Percentiles rank a stretch among this genome's conserved stretches.
These are phyloP conservation scores for Paraphaeosphaeria sporulosa DNA, from an alignment of 2,329 filamentous ascomycete species.

Conservation along the genomic window DNA sequence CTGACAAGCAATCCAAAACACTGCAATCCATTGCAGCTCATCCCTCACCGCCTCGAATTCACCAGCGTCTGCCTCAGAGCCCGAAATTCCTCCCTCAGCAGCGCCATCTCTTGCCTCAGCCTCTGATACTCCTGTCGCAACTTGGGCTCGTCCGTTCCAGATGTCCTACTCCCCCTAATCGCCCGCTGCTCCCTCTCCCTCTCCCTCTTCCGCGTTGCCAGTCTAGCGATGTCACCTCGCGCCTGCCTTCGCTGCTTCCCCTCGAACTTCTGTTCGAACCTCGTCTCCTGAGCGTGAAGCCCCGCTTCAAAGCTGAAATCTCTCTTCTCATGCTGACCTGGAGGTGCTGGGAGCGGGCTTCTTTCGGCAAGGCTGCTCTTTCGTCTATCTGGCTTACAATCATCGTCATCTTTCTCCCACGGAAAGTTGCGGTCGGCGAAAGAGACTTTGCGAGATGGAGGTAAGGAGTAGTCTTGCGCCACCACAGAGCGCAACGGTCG, in stretches of 20 bases:
- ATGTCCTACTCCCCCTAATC: not conserved
- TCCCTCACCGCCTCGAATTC: conserved; percentile 3
- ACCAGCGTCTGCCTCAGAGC: conserved; percentile 26
- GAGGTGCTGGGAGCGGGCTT: conserved; percentile 12
- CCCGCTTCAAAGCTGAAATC: conserved; percentile 12
- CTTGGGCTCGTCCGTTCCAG: not conserved
- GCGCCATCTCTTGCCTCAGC: conserved; percentile 24
- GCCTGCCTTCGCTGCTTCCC: not conserved
- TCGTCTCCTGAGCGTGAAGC: conserved; percentile 12
- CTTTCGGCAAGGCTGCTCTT: conserved; percentile 1
- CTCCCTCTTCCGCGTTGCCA: not conserved
- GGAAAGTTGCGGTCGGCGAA: conserved; percentile 1
- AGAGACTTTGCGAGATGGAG: conserved; percentile 1
- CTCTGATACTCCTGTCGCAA: conserved; percentile 21
- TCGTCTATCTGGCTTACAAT: not conserved
- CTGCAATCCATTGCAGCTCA: not conserved
- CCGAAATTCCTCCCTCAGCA: conserved; percentile 28
- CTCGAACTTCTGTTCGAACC: not conserved
- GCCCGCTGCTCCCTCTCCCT: not conserved
- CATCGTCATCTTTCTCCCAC: not conserved
- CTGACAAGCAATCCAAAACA: not conserved
- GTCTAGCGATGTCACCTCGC: no score
- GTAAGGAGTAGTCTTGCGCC: not conserved
- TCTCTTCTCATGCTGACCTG: conserved; percentile 2
- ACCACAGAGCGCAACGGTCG: not conserved